These are phyloP conservation scores for Geranium brycei DNA, from an alignment of 345 rosid species.

Conservation along the genomic window DNA sequence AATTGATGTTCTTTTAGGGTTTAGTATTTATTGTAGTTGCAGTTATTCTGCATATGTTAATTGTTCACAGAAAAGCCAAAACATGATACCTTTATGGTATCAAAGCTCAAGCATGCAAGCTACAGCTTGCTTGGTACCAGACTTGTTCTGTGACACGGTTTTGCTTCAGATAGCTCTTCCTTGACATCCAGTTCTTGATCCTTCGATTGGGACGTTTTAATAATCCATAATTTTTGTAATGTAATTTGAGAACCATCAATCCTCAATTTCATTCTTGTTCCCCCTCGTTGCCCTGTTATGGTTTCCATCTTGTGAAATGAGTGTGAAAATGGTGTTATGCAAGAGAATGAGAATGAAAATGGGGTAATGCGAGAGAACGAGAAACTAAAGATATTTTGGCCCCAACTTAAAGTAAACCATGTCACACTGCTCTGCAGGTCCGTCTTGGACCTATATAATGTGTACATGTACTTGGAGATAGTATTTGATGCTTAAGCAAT, in stretches of 20 bases:
- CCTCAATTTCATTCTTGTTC: not conserved
- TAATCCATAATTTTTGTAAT: not conserved
- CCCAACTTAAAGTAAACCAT: no score
- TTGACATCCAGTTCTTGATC: not conserved
- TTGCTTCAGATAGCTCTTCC: not conserved
- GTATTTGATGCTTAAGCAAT: no score
- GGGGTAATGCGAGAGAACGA: no score
- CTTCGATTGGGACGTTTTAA: not conserved
- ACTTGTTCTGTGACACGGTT: not conserved
- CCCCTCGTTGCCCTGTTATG: not conserved
- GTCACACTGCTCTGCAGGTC: no score
- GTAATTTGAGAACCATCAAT: not conserved
- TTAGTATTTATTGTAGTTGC: conserved; percentile 10
- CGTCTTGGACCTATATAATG: no score
- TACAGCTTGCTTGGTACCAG: not conserved
- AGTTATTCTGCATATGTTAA: conserved; percentile 75
- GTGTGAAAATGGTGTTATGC: not conserved
- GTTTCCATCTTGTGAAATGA: not conserved
- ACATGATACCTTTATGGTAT: not conserved
- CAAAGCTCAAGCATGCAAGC: not conserved
- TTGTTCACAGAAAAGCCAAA: not conserved
- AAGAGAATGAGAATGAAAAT: not conserved
- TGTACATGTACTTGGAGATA: no score
- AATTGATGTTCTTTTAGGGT: not conserved
- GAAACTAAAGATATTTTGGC: no score